Percentiles rank a stretch among this genome's conserved stretches.
These are phyloP conservation scores for Symbiotaphrina buchneri DNA, from an alignment of 495 filamentous ascomycete genomes.

Conservation along the genomic window DNA sequence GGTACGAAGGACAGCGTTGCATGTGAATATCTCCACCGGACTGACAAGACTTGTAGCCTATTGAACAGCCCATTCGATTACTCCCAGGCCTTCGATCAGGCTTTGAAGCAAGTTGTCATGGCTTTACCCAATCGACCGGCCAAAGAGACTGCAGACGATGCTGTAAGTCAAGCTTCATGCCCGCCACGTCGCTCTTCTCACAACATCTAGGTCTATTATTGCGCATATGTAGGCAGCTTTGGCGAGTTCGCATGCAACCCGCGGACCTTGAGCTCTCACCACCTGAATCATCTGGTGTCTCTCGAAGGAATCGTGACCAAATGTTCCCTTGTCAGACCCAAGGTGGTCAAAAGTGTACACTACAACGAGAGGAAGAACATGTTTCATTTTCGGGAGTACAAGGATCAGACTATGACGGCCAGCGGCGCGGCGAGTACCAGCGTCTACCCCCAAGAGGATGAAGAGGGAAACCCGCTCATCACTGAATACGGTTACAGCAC, in stretches of 20 bases:
- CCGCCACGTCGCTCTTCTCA: conserved; percentile 5
- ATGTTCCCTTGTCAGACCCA: conserved; percentile 85
- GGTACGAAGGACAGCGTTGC: conserved; percentile 18
- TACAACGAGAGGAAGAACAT: conserved; percentile 68
- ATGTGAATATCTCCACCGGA: no score
- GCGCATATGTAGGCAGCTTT: conserved; percentile 84
- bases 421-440: conserved; percentile 68
- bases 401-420: conserved; percentile 88
- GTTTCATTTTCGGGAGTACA: conserved; percentile 70
- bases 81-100: conserved; percentile 65
- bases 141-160: conserved; percentile 35
- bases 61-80: conserved; percentile 76
- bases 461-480: conserved; percentile 55
- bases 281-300: conserved; percentile 89
- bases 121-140: conserved; percentile 42
- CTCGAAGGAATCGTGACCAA: conserved; percentile 96
- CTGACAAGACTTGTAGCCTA: conserved; percentile 23
- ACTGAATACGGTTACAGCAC: conserved; percentile 93
- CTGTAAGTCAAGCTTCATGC: conserved; percentile 16
- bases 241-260: conserved; percentile 91
- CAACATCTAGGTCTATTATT: conserved; percentile 50
- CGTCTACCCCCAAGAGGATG: conserved; percentile 89
- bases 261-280: conserved; percentile 65
- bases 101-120: conserved; percentile 69
- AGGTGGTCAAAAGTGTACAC: conserved; percentile 94